Conservation (phyloP, 169 alveolate genomes). For the Hammondia hammondi region DNA sequence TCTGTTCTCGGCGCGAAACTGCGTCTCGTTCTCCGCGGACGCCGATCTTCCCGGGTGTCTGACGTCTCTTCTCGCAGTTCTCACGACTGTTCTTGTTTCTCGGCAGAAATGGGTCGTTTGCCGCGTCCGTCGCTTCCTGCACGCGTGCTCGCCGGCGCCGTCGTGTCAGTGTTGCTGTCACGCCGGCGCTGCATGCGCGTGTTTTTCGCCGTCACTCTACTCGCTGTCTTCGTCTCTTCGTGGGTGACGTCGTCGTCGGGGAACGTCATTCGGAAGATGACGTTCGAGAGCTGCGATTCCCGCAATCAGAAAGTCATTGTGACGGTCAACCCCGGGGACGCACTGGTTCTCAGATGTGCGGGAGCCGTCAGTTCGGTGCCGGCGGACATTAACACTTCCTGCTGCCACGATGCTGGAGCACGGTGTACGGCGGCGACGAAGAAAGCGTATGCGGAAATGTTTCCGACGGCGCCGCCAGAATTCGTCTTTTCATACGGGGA, state of each 20-base stretch:
- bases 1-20: neutral
- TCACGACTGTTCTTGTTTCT: neutral
- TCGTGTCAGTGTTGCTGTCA: neutral
- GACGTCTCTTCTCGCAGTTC: neutral
- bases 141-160: neutral
- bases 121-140: no score
- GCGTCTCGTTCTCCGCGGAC: neutral
- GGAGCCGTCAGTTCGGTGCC: slow-evolving; percentile 22
- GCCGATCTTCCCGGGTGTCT: neutral
- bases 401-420: neutral
- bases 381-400: neutral
- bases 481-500: neutral
- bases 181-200: neutral
- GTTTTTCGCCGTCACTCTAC: neutral
- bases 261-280: neutral
- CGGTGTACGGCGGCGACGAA: neutral
- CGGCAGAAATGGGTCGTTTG: no score
- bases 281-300: slow-evolving; percentile 37
- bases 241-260: neutral
- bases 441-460: neutral
- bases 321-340: slow-evolving; percentile 27
- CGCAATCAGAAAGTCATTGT: slow-evolving; percentile 1
- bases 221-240: neutral
- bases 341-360: neutral
- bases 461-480: neutral